A percentile compares a stretch with the other conserved stretches of the same genome.
These are phyloP conservation scores for Phytophthora brassicae DNA, from an alignment of 352 stramenopile genomes.

Conservation along the genomic window DNA sequence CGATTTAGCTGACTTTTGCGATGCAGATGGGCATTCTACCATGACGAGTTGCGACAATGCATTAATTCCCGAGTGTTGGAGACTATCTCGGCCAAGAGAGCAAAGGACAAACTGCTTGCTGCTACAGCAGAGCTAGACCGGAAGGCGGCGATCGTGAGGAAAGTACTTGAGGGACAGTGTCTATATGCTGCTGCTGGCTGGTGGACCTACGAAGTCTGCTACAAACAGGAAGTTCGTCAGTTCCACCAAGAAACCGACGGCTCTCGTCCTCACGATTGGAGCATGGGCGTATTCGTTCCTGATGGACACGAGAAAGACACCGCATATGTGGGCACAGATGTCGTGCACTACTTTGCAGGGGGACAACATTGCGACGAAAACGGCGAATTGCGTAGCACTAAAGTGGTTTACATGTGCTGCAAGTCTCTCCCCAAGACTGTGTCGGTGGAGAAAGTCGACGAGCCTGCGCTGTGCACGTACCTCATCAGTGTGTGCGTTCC, in stretches of 20 bases:
- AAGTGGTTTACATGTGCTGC: constrained; percentile 81
- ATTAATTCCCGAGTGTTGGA: constrained; percentile 64
- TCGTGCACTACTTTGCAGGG: constrained; percentile 72
- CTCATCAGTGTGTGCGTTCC: constrained; percentile 81
- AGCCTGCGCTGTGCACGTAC: constrained; percentile 81
- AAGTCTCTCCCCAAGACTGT: constrained; percentile 51
- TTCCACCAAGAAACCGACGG: constrained; percentile 80
- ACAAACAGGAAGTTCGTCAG: constrained; percentile 78
- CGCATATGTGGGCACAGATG: constrained; percentile 35
- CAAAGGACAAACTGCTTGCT: constrained; percentile 41
- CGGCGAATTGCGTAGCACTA: constrained; percentile 65
- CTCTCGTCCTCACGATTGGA: constrained; percentile 76
- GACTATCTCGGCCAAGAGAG: constrained; percentile 39
- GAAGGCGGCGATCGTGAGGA: constrained; percentile 48
- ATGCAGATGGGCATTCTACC: constrained; percentile 79
- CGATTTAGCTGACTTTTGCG: constrained; percentile 3
- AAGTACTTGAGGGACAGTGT: constrained; percentile 57
- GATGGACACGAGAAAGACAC: constrained; percentile 31
- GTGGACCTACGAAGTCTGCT: constrained; percentile 89
- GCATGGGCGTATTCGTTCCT: constrained; percentile 68
- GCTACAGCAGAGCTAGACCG: constrained; percentile 35
- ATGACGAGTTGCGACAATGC: constrained; percentile 73
- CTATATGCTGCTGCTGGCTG: constrained; percentile 62
- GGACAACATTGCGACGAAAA: constrained; percentile 87
- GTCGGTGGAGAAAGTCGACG: constrained; percentile 76